phyloP scores from a whole-genome alignment of 148 eudicot genomes.

The Camellia lanceoleosa region DNA sequence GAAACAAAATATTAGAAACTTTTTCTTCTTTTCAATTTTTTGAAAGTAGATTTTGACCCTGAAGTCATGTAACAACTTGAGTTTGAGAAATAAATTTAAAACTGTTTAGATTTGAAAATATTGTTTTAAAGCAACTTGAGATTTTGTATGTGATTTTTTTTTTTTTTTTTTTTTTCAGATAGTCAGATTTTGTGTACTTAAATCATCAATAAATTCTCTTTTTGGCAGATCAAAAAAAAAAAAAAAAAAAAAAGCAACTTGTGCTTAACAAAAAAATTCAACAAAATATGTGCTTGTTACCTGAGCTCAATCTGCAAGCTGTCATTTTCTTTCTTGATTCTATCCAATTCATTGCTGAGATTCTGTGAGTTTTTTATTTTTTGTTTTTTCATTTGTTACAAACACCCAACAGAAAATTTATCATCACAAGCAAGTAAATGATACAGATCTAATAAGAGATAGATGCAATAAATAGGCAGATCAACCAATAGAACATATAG shows the following conservation, averaged over 20 bases:
- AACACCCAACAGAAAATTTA: neutral
- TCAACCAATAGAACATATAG: neutral
- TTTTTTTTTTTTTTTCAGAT: no score
- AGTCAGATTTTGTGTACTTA: no score
- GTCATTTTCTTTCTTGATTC: conserved; percentile 77
- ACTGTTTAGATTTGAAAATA: no score
- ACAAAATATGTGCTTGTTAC: conserved; percentile 24
- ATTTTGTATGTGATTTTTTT: no score
- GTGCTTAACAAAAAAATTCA: neutral
- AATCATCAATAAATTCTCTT: no score
- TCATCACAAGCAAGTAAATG: neutral
- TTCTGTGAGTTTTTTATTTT: conserved; percentile 35
- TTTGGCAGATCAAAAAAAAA: neutral
- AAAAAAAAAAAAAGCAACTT: neutral
- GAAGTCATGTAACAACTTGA: no score
- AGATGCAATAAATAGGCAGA: neutral
- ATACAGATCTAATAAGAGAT: neutral
- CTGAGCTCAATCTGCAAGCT: conserved; percentile 72
- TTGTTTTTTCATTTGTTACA: neutral
- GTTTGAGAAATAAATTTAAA: no score
- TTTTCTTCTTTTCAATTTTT: no score
- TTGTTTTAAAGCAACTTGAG: no score
- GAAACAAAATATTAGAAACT: no score
- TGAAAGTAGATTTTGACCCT: no score
- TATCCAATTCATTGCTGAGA: conserved; percentile 59